These are phyloP conservation scores for Tillandsia leiboldiana DNA, from an alignment of 176 grass and related monocot species.

Conservation along the genomic window DNA sequence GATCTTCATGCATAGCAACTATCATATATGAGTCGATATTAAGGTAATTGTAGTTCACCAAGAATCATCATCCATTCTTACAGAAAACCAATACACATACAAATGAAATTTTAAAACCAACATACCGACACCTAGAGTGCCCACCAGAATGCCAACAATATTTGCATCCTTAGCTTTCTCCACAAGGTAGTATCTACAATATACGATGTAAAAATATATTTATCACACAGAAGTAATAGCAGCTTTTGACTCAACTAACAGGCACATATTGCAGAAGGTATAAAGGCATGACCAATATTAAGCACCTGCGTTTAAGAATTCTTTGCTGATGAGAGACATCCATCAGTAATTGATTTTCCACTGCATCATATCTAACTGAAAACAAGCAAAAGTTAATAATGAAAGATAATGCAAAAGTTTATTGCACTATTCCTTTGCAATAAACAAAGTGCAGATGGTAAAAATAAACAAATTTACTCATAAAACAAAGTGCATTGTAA, in stretches of 20 bases:
- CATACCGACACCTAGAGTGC: conserved; percentile 90
- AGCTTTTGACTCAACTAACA: conserved; percentile 2
- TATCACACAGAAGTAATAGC: conserved; percentile 13
- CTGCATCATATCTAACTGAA: conserved; percentile 77
- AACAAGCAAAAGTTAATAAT: conserved; percentile 18
- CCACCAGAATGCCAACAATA: conserved; percentile 95
- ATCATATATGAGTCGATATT: too few relatives aligned
- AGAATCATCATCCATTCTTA: neutral
- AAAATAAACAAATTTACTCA: too few relatives aligned
- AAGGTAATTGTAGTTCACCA: neutral
- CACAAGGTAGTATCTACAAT: conserved; percentile 90
- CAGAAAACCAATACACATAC: neutral
- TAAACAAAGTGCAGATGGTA: too few relatives aligned
- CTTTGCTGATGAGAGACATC: conserved; percentile 62
- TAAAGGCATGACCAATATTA: neutral
- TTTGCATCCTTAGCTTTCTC: conserved; percentile 98
- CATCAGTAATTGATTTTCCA: conserved; percentile 43
- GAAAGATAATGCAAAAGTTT: neutral
- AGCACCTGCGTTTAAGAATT: conserved; percentile 83
- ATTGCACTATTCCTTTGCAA: neutral
- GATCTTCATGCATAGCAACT: too few relatives aligned
- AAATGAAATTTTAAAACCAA: conserved; percentile 15
- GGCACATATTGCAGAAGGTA: neutral
- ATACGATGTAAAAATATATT: conserved; percentile 6
- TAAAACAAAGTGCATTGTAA: too few relatives aligned